Percentiles rank a stretch among this genome's conserved stretches.
phyloP scores from a whole-genome alignment of 225 moss, liverwort and hornwort species.

The Thuidium tamariscinum region DNA sequence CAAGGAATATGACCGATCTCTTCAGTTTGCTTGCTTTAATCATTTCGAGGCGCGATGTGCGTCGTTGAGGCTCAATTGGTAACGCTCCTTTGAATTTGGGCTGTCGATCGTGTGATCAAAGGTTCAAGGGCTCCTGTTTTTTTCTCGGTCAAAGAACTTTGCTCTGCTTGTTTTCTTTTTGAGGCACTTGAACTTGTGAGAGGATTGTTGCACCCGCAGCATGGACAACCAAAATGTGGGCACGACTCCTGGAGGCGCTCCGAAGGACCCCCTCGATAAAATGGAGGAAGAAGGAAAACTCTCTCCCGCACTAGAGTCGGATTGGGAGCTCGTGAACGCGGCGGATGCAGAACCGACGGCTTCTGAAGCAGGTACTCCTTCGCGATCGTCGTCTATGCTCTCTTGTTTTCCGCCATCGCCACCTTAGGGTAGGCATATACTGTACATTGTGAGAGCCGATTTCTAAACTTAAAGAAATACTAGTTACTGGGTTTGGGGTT shows the following conservation, averaged over 20 bases:
- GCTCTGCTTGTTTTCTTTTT: not conserved
- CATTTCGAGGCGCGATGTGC: not conserved
- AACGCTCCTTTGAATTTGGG: not conserved
- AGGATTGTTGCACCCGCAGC: not conserved
- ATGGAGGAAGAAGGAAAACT: not conserved
- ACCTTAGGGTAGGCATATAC: not conserved
- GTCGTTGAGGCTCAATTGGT: not conserved
- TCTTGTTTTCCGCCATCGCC: not conserved
- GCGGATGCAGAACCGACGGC: not conserved
- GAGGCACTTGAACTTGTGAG: not conserved
- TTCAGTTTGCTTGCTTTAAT: not conserved
- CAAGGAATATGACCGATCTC: not conserved
- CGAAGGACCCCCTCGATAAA: not conserved
- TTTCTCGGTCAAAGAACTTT: not conserved
- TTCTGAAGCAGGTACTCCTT: not conserved
- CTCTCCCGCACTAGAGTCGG: not conserved
- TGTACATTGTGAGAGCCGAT: not conserved
- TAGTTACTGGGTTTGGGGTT: not conserved
- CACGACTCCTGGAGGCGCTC: not conserved
- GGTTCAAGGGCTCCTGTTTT: not conserved
- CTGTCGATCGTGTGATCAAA: not conserved
- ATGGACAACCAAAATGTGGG: not conserved
- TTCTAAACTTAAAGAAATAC: not conserved
- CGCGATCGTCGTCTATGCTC: not conserved
- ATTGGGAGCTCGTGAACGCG: not conserved